Evolutionary conservation across 129 eudicot species (phyloP).

Genomic region (Glebionis coronaria): DNA sequence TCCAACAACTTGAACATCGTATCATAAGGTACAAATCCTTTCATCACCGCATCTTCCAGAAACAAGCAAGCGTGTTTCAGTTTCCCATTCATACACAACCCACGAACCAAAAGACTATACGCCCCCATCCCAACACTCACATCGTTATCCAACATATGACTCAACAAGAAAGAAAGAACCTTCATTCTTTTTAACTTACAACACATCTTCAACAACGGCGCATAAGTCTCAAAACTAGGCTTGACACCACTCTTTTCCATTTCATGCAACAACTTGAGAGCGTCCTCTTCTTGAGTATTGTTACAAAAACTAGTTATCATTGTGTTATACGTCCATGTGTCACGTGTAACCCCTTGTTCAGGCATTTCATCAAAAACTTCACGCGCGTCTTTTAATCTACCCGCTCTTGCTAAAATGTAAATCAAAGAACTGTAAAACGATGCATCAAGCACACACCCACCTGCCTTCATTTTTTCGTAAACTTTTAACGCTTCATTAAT

Average conservation of each 20-base stretch:
- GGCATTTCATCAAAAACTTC: slow-evolving; percentile 76
- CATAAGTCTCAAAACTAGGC: slow-evolving; percentile 57
- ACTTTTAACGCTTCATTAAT: slow-evolving; percentile 52
- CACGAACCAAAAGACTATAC: slow-evolving; percentile 63
- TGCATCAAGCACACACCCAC: slow-evolving; percentile 47
- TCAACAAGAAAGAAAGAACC: slow-evolving; percentile 63
- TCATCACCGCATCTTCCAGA: slow-evolving; percentile 61
- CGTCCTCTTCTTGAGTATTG: slow-evolving; percentile 60
- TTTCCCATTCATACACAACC: slow-evolving; percentile 53
- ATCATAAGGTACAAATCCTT: slow-evolving; percentile 64
- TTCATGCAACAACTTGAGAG: slow-evolving; percentile 53
- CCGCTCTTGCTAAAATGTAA: slow-evolving; percentile 42
- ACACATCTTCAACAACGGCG: slow-evolving; percentile 75
- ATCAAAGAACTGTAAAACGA: slow-evolving; percentile 52
- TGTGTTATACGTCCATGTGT: slow-evolving; percentile 47
- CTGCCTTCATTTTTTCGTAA: slow-evolving; percentile 55
- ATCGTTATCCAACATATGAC: slow-evolving; percentile 65
- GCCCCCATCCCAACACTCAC: slow-evolving; percentile 61
- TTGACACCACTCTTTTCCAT: slow-evolving; percentile 58
- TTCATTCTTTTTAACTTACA: slow-evolving; percentile 75
- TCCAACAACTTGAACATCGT: slow-evolving; percentile 37
- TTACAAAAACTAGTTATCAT: slow-evolving; percentile 55
- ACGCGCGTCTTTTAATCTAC: slow-evolving; percentile 67
- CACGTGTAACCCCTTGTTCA: slow-evolving; percentile 43
- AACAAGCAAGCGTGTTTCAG: slow-evolving; percentile 60